Evolutionary conservation across 2,329 filamentous ascomycete genomes (phyloP).

Genomic region (Penicillium sp.): DNA sequence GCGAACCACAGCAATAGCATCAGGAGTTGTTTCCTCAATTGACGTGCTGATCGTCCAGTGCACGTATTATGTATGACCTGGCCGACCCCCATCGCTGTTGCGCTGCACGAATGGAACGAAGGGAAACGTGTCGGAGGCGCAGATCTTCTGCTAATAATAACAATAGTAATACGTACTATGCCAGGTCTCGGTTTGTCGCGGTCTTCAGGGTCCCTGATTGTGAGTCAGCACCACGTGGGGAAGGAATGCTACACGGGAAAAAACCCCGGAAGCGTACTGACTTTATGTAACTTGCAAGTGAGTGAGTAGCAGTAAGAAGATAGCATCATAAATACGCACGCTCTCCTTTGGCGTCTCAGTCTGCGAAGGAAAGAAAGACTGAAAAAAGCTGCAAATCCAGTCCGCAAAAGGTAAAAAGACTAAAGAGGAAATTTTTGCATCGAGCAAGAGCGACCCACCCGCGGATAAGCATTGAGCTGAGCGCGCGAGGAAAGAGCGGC

Average conservation of each 20-base stretch:
- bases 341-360: too few relatives aligned
- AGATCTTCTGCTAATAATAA: too few relatives aligned
- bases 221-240: background rate
- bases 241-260: background rate
- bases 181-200: background rate
- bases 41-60: constrained; percentile 8
- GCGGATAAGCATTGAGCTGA: background rate
- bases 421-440: background rate
- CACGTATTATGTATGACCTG: background rate
- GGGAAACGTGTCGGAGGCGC: background rate
- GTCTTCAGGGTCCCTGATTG: background rate
- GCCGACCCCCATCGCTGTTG: background rate
- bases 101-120: too few relatives aligned
- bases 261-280: background rate
- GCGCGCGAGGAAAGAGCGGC: constrained; percentile 5
- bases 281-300: too few relatives aligned
- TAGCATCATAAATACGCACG: background rate
- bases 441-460: constrained; percentile 1
- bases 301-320: background rate
- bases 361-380: background rate
- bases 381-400: too few relatives aligned
- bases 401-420: too few relatives aligned
- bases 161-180: too few relatives aligned
- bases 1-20: background rate
- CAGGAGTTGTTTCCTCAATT: background rate